These are phyloP conservation scores for Candida vartiovaarae DNA, from an alignment of 805 yeast genomes.

Conservation along the genomic window DNA sequence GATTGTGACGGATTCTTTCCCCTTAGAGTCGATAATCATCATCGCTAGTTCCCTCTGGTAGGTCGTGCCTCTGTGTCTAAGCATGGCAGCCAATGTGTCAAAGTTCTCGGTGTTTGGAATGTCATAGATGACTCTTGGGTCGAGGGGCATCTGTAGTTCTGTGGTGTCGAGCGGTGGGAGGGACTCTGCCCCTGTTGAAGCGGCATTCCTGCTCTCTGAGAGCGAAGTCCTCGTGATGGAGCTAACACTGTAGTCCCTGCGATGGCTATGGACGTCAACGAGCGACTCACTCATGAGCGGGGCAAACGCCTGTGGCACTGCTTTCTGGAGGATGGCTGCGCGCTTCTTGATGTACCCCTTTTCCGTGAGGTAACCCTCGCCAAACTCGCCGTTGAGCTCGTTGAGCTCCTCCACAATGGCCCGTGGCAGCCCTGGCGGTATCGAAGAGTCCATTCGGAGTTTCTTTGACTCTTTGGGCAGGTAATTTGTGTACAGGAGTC, in stretches of 20 bases:
- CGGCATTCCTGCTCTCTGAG: background rate
- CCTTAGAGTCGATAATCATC: constrained; percentile 63
- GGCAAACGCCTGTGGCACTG: background rate
- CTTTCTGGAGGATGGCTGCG: constrained; percentile 28
- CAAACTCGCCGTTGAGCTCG: constrained; percentile 41
- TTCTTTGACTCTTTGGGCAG: too few species aligned
- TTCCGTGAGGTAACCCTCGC: constrained; percentile 66
- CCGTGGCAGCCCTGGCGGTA: constrained; percentile 18
- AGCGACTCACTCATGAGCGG: constrained; percentile 2
- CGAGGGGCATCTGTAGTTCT: constrained; percentile 38
- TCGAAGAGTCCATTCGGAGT: constrained; percentile 16
- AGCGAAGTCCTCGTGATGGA: constrained; percentile 25
- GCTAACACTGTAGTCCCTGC: constrained; percentile 20
- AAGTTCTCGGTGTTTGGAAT: constrained; percentile 34
- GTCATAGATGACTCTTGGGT: constrained; percentile 45
- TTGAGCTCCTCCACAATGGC: constrained; percentile 23
- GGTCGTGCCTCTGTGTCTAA: constrained; percentile 64
- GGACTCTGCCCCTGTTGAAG: constrained; percentile 20
- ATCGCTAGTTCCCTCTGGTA: constrained; percentile 68
- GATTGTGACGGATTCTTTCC: constrained; percentile 69
- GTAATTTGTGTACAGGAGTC: too few species aligned
- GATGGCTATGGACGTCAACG: constrained; percentile 5
- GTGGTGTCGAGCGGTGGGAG: constrained; percentile 25
- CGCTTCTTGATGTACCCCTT: constrained; percentile 66
- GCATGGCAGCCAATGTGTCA: constrained; percentile 62